Conservation (phyloP, 208 protist species). For the Trypanosoma boissoni region DNA sequence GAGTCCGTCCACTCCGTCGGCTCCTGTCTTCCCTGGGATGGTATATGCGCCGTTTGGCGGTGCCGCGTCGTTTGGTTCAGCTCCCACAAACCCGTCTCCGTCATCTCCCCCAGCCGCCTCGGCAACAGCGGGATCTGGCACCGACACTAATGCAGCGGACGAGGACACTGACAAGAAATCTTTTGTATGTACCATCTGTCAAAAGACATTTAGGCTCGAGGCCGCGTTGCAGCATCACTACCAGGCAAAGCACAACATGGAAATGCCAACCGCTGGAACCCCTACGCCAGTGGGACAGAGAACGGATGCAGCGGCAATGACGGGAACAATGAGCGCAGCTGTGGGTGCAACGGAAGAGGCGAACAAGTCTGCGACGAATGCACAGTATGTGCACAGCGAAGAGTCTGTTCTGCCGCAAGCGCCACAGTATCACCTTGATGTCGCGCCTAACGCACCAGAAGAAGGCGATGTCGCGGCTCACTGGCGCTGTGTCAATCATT, state of each 20-base stretch:
- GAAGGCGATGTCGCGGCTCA: conserved; percentile 79
- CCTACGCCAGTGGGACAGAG: neutral
- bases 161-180: conserved; percentile 49
- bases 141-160: conserved; percentile 8
- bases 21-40: conserved; percentile 28
- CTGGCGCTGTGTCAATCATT: conserved; percentile 83
- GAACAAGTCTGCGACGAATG: conserved; percentile 13
- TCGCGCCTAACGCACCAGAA: conserved; percentile 84
- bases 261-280: conserved; percentile 42
- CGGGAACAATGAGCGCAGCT: conserved; percentile 3
- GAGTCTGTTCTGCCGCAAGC: conserved; percentile 58
- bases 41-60: conserved; percentile 19
- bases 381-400: conserved; percentile 60
- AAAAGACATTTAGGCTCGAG: conserved; percentile 87
- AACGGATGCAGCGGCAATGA: conserved; percentile 2
- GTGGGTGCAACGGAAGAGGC: conserved; percentile 12
- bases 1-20: neutral
- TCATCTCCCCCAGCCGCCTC: neutral
- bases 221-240: conserved; percentile 89
- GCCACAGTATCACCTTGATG: conserved; percentile 80
- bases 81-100: neutral
- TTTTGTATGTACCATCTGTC: conserved; percentile 86
- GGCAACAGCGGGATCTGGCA: neutral
- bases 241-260: conserved; percentile 88
- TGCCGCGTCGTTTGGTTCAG: conserved; percentile 20